Evolutionary conservation across 176 grass and related monocot genomes (phyloP).

Genomic region (Aegilops bicornis): DNA sequence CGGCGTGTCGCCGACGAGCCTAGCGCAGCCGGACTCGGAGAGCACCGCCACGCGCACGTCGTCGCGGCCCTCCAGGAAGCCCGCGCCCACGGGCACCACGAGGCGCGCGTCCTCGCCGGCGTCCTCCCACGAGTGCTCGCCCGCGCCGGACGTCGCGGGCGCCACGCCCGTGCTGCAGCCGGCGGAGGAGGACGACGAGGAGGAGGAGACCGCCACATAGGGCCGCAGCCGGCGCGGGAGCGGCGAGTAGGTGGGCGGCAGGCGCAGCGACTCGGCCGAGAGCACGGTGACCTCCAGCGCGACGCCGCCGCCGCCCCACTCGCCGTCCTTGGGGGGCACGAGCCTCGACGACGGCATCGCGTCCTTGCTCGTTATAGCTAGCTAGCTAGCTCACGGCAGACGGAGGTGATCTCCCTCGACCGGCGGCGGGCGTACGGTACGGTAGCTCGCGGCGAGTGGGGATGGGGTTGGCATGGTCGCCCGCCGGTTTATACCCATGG

Average conservation of each 20-base stretch:
- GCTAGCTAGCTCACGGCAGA: background rate
- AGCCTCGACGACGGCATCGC: constrained; percentile 22
- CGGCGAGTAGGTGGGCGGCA: constrained; percentile 46
- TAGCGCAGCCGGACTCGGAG: constrained; percentile 38
- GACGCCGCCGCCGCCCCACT: constrained; percentile 17
- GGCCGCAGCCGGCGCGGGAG: constrained; percentile 62
- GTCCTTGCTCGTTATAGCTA: background rate
- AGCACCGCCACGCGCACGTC: constrained; percentile 47
- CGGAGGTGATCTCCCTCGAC: background rate
- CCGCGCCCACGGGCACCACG: constrained; percentile 47
- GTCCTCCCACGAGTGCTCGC: constrained; percentile 51
- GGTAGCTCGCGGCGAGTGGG: background rate
- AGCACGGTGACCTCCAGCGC: constrained; percentile 78
- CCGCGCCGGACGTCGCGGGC: background rate
- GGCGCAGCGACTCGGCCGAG: constrained; percentile 67
- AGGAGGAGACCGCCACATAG: constrained; percentile 51
- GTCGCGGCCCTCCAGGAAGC: constrained; percentile 50
- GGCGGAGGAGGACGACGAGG: background rate
- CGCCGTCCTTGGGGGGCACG: constrained; percentile 19
- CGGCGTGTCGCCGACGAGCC: constrained; percentile 39
- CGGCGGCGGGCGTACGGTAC: background rate
- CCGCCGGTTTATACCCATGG: constrained; percentile 37
- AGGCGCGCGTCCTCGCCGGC: constrained; percentile 12
- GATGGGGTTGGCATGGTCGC: background rate
- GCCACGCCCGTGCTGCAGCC: constrained; percentile 43